A percentile compares a stretch with the other conserved stretches of the same genome.
Evolutionary conservation across 768 basidiomycete genomes (phyloP).

Genomic region (Auricularia sp.): DNA sequence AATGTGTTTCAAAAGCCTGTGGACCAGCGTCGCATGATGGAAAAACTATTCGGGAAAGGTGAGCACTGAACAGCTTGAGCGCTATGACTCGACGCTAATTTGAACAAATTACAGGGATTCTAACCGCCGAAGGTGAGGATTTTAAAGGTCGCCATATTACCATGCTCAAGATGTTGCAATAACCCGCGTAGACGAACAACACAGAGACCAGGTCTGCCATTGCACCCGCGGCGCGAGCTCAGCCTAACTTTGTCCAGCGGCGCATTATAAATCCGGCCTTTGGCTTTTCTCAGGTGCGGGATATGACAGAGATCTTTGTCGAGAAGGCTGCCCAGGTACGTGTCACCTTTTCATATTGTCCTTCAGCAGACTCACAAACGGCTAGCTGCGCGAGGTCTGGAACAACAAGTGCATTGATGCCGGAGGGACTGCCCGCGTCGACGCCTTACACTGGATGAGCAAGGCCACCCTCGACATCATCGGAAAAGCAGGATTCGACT

Average conservation of each 20-base stretch:
- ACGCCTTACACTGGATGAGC: constrained; percentile 26
- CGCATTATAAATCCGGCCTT: constrained; percentile 31
- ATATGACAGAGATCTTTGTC: constrained; percentile 46
- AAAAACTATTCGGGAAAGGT: constrained; percentile 30
- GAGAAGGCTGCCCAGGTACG: constrained; percentile 43
- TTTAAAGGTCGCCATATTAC: no score
- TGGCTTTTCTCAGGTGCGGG: constrained; percentile 28
- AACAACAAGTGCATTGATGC: constrained; percentile 1
- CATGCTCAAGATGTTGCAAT: neutral
- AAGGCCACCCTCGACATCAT: constrained; percentile 33
- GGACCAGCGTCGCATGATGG: constrained; percentile 26
- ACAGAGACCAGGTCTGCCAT: neutral
- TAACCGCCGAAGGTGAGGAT: neutral
- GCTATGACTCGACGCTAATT: neutral
- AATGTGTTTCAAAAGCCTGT: constrained; percentile 49
- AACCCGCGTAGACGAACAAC: neutral
- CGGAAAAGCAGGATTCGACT: constrained; percentile 34
- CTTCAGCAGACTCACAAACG: neutral
- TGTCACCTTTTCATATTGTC: neutral
- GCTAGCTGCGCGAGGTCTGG: constrained; percentile 17
- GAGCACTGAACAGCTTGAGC: neutral
- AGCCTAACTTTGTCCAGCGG: neutral
- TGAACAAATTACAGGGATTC: neutral
- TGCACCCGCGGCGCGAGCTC: neutral
- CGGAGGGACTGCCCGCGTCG: constrained; percentile 15